These are phyloP conservation scores for Calophaca sinica DNA, from an alignment of 306 rosid species.

Conservation along the genomic window DNA sequence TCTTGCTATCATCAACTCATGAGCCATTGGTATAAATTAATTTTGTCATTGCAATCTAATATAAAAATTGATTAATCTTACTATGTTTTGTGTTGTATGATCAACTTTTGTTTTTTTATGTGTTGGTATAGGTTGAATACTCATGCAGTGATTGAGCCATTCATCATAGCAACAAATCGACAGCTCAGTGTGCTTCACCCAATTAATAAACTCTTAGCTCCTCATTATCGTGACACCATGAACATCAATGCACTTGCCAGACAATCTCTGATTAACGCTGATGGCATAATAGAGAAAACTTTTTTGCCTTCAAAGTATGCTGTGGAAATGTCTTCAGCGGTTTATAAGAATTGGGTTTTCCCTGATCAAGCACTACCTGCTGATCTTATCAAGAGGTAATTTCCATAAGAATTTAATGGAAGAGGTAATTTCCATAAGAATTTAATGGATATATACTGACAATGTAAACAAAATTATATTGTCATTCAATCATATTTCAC, in stretches of 20 bases:
- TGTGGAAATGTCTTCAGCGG: conserved; percentile 69
- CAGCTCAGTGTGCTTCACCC: conserved; percentile 82
- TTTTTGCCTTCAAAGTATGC: conserved; percentile 65
- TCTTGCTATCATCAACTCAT: conserved; percentile 85
- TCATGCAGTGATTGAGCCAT: conserved; percentile 78
- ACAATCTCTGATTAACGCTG: conserved; percentile 64
- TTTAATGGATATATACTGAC: too few relatives aligned
- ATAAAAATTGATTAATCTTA: neutral
- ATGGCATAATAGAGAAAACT: conserved; percentile 65
- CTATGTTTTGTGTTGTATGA: neutral
- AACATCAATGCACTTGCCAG: conserved; percentile 75
- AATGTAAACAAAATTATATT: too few relatives aligned
- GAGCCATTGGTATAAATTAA: conserved; percentile 71
- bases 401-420: too few relatives aligned
- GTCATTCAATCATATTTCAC: too few relatives aligned
- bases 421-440: conserved; percentile 34
- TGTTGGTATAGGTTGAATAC: conserved; percentile 69
- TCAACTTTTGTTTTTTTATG: neutral
- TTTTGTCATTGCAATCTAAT: neutral
- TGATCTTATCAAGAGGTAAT: conserved; percentile 64
- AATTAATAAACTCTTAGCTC: conserved; percentile 68
- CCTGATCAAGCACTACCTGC: conserved; percentile 74
- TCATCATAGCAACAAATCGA: conserved; percentile 79
- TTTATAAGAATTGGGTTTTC: conserved; percentile 76
- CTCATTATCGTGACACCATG: conserved; percentile 85